Conservation (phyloP, 2,329 filamentous ascomycete species). For the Celoporthe dispersa region DNA sequence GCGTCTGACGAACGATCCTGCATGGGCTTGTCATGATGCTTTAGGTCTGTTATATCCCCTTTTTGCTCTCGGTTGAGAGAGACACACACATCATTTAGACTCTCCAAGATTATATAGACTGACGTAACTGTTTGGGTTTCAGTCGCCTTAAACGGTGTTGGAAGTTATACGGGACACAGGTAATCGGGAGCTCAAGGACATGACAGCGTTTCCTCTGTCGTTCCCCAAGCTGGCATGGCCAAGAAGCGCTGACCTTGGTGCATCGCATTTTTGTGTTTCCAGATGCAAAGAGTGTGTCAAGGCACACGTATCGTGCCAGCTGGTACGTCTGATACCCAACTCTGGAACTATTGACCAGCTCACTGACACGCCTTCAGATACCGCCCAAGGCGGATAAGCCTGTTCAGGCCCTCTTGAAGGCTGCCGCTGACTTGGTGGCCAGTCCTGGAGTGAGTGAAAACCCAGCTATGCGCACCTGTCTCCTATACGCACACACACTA, state of each 20-base stretch:
- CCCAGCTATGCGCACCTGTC: no score
- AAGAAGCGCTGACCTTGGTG: background rate
- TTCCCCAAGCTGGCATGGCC: background rate
- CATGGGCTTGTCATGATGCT: conserved; percentile 25
- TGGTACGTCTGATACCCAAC: conserved; percentile 3
- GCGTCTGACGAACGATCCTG: conserved; percentile 22
- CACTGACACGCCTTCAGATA: background rate
- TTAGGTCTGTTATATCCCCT: conserved; percentile 4
- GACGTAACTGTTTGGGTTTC: background rate
- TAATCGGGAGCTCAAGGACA: background rate
- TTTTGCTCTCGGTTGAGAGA: background rate
- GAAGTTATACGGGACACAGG: conserved; percentile 17
- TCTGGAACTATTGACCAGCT: background rate
- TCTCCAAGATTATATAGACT: background rate
- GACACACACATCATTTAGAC: background rate
- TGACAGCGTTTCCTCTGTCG: background rate
- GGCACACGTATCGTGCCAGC: conserved; percentile 20
- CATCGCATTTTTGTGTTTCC: background rate
- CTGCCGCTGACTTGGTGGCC: conserved; percentile 16
- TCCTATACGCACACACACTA: background rate
- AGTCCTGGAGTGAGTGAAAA: conserved; percentile 20
- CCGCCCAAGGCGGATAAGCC: conserved; percentile 13
- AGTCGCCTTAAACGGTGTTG: conserved; percentile 14
- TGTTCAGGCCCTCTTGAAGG: conserved; percentile 20
- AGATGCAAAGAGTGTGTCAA: conserved; percentile 20